Percentiles rank a stretch among this genome's conserved stretches.
These are phyloP conservation scores for Amanita pallidorosea DNA, from an alignment of 768 basidiomycete genomes.

Conservation along the genomic window DNA sequence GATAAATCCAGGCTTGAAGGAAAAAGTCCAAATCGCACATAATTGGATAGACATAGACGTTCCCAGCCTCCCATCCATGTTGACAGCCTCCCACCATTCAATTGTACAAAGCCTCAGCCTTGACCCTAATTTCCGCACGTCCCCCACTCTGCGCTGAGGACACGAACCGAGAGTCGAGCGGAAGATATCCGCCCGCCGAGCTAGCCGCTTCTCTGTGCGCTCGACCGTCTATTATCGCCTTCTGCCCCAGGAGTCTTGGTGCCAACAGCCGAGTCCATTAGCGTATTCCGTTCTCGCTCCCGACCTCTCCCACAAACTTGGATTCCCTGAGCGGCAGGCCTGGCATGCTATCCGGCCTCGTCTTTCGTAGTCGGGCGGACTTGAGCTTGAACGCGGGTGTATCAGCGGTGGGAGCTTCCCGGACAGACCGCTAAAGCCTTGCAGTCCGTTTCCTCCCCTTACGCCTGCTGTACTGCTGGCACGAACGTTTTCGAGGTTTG, in stretches of 20 bases:
- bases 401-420: constrained; percentile 1
- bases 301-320: not conserved
- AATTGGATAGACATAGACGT: no score
- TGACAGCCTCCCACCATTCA: constrained; percentile 85
- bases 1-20: no score
- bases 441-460: not conserved
- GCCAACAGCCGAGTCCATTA: not conserved
- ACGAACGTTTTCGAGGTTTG: not conserved
- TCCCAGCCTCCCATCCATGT: constrained; percentile 48
- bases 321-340: not conserved
- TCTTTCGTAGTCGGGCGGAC: not conserved
- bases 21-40: no score
- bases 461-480: not conserved
- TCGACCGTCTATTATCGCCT: not conserved
- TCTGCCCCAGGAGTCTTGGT: not conserved
- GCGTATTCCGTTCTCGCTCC: not conserved
- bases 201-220: not conserved
- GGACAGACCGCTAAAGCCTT: not conserved
- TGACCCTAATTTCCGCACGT: constrained; percentile 1
- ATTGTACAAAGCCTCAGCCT: constrained; percentile 20
- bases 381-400: not conserved
- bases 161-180: not conserved
- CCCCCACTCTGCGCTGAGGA: constrained; percentile 13
- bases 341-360: not conserved
- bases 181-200: not conserved